Conservation (phyloP, 305 asterid genomes). For the Solanum hybrid region DNA sequence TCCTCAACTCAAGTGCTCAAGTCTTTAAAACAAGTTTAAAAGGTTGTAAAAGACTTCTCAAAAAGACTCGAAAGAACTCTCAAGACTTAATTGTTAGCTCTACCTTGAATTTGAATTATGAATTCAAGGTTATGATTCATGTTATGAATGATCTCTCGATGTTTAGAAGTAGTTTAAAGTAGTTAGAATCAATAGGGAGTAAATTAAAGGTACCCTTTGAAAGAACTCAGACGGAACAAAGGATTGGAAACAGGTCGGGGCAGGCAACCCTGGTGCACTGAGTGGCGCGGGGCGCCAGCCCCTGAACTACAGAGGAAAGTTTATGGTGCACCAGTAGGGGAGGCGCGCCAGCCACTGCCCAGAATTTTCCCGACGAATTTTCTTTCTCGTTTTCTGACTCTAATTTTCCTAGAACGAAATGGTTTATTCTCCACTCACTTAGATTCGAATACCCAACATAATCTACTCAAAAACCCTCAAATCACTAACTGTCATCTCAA, state of each 20-base stretch:
- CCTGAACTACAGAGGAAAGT: not conserved
- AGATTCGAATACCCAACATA: not conserved
- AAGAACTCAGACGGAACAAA: not conserved
- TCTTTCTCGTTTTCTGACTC: not conserved
- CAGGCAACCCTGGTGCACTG: not conserved
- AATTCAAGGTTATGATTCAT: too few relatives aligned
- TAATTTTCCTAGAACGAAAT: not conserved
- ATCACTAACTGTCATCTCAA: not conserved
- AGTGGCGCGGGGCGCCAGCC: not conserved
- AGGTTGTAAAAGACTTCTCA: not conserved
- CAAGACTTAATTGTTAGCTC: not conserved
- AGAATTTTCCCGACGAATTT: not conserved
- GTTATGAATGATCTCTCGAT: not conserved
- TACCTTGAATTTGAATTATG: not conserved
- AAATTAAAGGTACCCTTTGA: not conserved
- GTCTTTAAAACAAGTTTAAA: not conserved
- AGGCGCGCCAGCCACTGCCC: not conserved
- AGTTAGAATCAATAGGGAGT: not conserved
- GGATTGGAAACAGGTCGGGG: not conserved
- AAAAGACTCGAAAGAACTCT: not conserved
- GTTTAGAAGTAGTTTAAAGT: not conserved
- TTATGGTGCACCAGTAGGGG: not conserved
- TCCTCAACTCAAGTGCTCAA: not conserved
- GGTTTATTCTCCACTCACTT: not conserved
- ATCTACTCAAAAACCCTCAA: not conserved